A percentile compares a stretch with the other conserved stretches of the same genome.
These are phyloP conservation scores for Penicillium samsonianum DNA, from an alignment of 495 filamentous ascomycete species.

Conservation along the genomic window DNA sequence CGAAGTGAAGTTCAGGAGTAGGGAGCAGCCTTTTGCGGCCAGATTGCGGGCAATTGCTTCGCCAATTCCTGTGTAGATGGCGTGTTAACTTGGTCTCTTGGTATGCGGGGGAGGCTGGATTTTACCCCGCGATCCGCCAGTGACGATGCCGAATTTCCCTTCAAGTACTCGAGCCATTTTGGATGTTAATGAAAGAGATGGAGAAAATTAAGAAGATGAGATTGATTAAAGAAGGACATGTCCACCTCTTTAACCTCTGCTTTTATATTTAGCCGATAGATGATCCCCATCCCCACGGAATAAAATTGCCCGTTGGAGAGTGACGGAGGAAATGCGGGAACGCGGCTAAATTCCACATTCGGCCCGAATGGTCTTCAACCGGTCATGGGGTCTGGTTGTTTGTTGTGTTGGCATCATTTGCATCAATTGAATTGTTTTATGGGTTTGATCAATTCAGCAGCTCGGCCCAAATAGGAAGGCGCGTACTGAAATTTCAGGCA, in stretches of 20 bases:
- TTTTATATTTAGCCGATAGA: constrained; percentile 26
- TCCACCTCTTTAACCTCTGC: not conserved
- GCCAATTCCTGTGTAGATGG: constrained; percentile 66
- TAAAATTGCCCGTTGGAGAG: constrained; percentile 29
- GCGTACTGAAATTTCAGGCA: too few relatives aligned
- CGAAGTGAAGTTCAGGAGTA: constrained; percentile 75
- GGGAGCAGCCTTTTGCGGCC: constrained; percentile 67
- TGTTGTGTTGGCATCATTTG: too few relatives aligned
- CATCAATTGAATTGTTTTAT: too few relatives aligned
- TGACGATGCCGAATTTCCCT: constrained; percentile 74
- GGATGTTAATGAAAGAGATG: constrained; percentile 4
- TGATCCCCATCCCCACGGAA: constrained; percentile 15
- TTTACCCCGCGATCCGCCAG: constrained; percentile 73
- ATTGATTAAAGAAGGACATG: constrained; percentile 1
- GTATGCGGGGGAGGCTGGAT: constrained; percentile 13
- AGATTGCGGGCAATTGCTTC: constrained; percentile 80
- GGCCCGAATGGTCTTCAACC: not conserved
- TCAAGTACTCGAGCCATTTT: constrained; percentile 45
- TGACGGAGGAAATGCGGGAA: constrained; percentile 14
- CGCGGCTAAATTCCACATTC: not conserved
- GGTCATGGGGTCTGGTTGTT: not conserved
- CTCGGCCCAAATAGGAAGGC: too few relatives aligned
- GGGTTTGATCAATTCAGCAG: too few relatives aligned
- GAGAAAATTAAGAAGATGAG: constrained; percentile 4
- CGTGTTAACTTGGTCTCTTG: constrained; percentile 12